Percentiles rank a stretch among this genome's conserved stretches.
Conservation (phyloP, 2,329 filamentous ascomycete genomes). For the Hypoxylon sp. region DNA sequence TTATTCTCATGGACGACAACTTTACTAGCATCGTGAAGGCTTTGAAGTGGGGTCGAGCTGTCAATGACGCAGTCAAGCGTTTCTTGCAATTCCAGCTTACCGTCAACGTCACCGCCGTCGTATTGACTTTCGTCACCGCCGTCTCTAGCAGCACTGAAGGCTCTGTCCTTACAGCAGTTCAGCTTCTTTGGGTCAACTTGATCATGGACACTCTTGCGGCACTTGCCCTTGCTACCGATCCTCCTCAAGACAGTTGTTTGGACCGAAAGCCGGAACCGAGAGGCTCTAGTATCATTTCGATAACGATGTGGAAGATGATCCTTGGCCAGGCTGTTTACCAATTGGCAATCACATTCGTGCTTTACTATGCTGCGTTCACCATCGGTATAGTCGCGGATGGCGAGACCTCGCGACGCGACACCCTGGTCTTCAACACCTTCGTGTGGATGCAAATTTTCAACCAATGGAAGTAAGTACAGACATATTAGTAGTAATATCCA, state of each 20-base stretch:
- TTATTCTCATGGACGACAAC: constrained; percentile 91
- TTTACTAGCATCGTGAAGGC: constrained; percentile 90
- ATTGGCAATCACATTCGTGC: constrained; percentile 81
- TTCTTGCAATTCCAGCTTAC: constrained; percentile 85
- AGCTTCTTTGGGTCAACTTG: constrained; percentile 95
- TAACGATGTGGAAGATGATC: constrained; percentile 99
- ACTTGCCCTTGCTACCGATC: constrained; percentile 89
- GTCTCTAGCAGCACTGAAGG: constrained; percentile 77
- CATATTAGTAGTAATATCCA: constrained; percentile 47
- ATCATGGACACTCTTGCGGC: constrained; percentile 98
- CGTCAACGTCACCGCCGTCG: constrained; percentile 92
- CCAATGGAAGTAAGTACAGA: constrained; percentile 84
- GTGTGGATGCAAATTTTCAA: constrained; percentile 99
- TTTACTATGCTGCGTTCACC: constrained; percentile 80
- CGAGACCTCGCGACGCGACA: constrained; percentile 71
- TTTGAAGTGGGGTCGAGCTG: constrained; percentile 83
- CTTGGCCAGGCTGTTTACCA: constrained; percentile 93
- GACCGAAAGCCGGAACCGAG: constrained; percentile 78
- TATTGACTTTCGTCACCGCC: constrained; percentile 89
- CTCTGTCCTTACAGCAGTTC: constrained; percentile 88
- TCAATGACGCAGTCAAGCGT: constrained; percentile 83
- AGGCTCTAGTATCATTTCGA: constrained; percentile 77
- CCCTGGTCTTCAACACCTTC: constrained; percentile 96
- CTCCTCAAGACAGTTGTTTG: constrained; percentile 85
- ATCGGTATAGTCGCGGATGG: constrained; percentile 67